phyloP scores from a whole-genome alignment of 441 rosid genomes.

The Capsella rubella region DNA sequence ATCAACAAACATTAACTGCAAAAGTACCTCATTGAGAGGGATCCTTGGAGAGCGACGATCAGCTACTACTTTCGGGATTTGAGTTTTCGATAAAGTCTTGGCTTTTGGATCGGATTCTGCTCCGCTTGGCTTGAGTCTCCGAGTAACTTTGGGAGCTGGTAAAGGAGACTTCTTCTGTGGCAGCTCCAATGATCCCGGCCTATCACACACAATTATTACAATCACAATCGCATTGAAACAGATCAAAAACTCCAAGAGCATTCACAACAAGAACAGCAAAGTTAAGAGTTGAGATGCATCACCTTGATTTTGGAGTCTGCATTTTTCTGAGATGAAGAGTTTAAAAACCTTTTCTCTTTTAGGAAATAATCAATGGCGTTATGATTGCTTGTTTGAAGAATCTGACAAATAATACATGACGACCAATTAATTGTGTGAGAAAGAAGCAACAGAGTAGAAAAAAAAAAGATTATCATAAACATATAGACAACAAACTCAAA shows the following conservation, averaged over 20 bases:
- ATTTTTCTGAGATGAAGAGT: slow-evolving; percentile 4
- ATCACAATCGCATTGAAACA: slow-evolving; percentile 3
- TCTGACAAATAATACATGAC: slow-evolving; percentile 36
- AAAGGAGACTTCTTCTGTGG: slow-evolving; percentile 72
- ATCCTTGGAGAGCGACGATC: slow-evolving; percentile 78
- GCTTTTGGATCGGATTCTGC: slow-evolving; percentile 56
- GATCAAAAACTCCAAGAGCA: background rate
- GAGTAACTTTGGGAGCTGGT: slow-evolving; percentile 61
- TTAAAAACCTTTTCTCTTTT: slow-evolving; percentile 1
- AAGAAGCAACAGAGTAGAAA: slow-evolving; percentile 30
- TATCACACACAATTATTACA: slow-evolving; percentile 39
- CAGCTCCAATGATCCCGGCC: slow-evolving; percentile 61
- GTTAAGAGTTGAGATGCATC: slow-evolving; percentile 10
- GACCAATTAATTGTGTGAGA: slow-evolving; percentile 37
- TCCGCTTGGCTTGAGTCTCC: slow-evolving; percentile 59
- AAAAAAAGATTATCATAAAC: slow-evolving; percentile 14
- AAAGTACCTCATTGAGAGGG: slow-evolving; percentile 77
- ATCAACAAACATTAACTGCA: background rate
- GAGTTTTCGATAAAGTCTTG: slow-evolving; percentile 48
- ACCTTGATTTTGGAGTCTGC: slow-evolving; percentile 45
- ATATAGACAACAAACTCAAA: slow-evolving; percentile 33
- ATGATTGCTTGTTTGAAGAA: slow-evolving; percentile 32
- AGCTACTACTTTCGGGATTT: slow-evolving; percentile 65
- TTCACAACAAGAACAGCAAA: background rate
- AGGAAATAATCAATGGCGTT: slow-evolving; percentile 6